Evolutionary conservation across 805 yeast species (phyloP), one percentile per base, ranked within the genome.

Genomic region (Myxozyma melibiosi): DNA sequence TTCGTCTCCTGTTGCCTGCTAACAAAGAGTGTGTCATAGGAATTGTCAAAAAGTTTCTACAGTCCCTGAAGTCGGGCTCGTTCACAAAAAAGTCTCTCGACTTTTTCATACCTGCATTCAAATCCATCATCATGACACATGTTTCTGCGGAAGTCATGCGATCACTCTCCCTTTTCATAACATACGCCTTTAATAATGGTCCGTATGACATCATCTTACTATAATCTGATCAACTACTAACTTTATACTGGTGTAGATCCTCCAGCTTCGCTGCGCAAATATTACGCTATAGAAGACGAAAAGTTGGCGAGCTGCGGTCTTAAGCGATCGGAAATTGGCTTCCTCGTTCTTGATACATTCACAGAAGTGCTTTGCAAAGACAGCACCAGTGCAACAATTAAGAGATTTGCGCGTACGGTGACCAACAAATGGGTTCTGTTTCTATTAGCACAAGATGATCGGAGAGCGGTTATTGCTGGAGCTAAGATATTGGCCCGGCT

Each of bases 391-490:
- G 55, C 54, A 46, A 55, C 71, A 68, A 43, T 71, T 74, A 68
- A 80, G 70, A 67, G 78, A 70, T 64, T 77, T 71, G 64, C 79
- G 76, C 78, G 83, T 44, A 74, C 85, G 0, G 75, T 88, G 1
- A 80, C 88, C 0, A 76, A 84, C 4, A 86, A 85, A 66, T 84
- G 91, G 86, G 73, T 81, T 2, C 66, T 87, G 8, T 71, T 87
- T 9, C 67, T 86, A 13, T 67, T 86, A 11, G 71, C 80, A 51
- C 75, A 75, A 57, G 64, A 66, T 5, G 66, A 76, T 51, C 60
- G 74, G 30, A 67, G 72, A 45, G 78, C 65, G 18, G 73, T 68
- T n/a, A 68, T 71, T 34, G 60, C 66, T 7, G 68, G 73, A 0
- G 55, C 77, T n/a, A 70, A 71, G n/a, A 68, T 88, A 13, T 67